Conservation (phyloP, 2,329 filamentous ascomycete genomes). For the Neonectria sp. region DNA sequence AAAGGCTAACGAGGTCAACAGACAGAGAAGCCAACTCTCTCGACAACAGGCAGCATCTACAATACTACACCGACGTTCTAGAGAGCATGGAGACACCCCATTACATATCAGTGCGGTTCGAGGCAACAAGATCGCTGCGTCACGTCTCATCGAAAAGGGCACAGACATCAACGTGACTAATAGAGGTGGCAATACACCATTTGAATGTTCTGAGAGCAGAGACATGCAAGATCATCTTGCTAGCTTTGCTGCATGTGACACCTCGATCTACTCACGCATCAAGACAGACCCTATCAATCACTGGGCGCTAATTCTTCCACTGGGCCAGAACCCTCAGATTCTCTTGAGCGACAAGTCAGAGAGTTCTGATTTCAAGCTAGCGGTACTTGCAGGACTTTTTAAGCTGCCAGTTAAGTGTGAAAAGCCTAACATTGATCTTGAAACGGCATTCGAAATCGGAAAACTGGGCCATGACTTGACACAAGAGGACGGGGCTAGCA, state of each 20-base stretch:
- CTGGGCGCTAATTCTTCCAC: background rate
- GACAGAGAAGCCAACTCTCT: background rate
- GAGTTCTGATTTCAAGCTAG: background rate
- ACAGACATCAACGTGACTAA: background rate
- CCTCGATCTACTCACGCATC: background rate
- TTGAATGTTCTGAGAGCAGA: background rate
- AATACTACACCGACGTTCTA: background rate
- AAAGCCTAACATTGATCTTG: no score
- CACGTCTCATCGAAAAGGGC: slow-evolving; percentile 6
- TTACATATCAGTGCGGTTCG: slow-evolving; percentile 11
- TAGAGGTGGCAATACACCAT: background rate
- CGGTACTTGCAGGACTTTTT: no score
- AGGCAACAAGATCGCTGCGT: background rate
- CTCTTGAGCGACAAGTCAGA: background rate
- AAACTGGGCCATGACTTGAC: background rate
- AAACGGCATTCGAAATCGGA: rapidly evolving
- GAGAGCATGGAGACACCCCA: background rate
- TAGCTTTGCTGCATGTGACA: background rate
- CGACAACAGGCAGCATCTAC: background rate
- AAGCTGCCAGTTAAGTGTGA: background rate
- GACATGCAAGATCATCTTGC: background rate
- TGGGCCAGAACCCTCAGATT: background rate
- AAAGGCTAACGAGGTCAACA: background rate
- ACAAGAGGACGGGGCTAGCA: slow-evolving; percentile 1
- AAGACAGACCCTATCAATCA: background rate